phyloP scores from a whole-genome alignment of 192 early-diverging fungal genomes.

The Entomortierella chlamydospora region DNA sequence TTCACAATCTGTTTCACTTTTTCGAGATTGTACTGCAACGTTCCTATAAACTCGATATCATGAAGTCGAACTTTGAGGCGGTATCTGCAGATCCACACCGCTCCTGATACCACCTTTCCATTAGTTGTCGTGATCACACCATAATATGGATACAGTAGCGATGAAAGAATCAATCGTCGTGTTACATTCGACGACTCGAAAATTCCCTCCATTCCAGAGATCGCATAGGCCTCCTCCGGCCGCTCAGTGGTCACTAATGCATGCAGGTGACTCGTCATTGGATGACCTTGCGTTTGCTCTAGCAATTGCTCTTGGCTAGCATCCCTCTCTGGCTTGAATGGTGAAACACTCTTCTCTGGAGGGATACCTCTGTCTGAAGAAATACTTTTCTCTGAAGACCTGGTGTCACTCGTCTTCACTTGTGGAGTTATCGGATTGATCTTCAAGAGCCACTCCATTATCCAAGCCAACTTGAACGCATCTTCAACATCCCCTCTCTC shows the following conservation, averaged over 20 bases:
- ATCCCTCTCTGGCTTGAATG: conserved; percentile 10
- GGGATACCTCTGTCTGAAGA: too few species aligned
- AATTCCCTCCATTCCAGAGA: too few species aligned
- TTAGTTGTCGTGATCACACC: conserved; percentile 51
- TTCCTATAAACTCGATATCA: conserved; percentile 37
- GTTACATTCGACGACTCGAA: background rate
- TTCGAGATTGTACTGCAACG: conserved; percentile 26
- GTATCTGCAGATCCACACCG: conserved; percentile 62
- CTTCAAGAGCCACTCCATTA: conserved; percentile 57
- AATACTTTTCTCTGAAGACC: background rate
- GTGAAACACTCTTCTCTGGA: too few species aligned
- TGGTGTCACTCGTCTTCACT: conserved; percentile 12
- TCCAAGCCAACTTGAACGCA: conserved; percentile 49
- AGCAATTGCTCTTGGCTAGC: conserved; percentile 14
- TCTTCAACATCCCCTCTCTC: conserved; percentile 21
- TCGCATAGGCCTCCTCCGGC: conserved; percentile 12
- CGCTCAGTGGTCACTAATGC: conserved; percentile 11
- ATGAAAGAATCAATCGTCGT: conserved; percentile 52
- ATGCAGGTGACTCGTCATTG: conserved; percentile 14
- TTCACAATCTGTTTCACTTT: background rate
- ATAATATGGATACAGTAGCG: conserved; percentile 66
- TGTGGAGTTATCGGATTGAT: conserved; percentile 11
- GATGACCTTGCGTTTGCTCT: background rate
- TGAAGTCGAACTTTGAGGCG: conserved; percentile 61
- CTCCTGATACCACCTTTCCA: conserved; percentile 53